A percentile compares a stretch with the other conserved stretches of the same genome.
phyloP scores from a whole-genome alignment of 179 eudicot species.

The Carnegiea gigantea region DNA sequence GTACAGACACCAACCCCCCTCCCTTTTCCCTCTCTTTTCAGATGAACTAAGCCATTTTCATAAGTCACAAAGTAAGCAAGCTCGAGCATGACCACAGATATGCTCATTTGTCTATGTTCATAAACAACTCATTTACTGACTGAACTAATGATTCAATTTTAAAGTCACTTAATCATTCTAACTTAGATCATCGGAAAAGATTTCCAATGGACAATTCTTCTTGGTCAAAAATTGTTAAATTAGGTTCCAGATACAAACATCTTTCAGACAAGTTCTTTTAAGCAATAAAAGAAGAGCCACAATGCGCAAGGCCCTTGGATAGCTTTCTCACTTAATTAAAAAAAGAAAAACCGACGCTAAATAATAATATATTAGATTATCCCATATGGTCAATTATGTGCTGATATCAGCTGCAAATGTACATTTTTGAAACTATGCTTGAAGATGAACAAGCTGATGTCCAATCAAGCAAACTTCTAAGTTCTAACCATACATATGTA shows the following conservation, averaged over 20 bases:
- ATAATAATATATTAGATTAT: too few species aligned
- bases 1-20: background rate
- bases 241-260: background rate
- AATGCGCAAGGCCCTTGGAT: background rate
- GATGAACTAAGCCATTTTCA: background rate
- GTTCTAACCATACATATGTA: background rate
- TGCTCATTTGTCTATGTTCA: background rate
- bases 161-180: background rate
- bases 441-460: too few species aligned
- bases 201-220: background rate
- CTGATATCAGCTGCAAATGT: too few species aligned
- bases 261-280: background rate
- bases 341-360: background rate
- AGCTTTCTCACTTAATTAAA: background rate
- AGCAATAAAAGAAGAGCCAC: background rate
- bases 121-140: background rate
- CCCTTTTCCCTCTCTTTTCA: background rate
- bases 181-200: background rate
- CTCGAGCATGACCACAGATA: background rate
- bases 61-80: background rate
- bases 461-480: too few species aligned
- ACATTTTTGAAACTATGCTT: too few species aligned
- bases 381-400: too few species aligned
- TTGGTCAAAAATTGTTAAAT: background rate
- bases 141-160: background rate